These are phyloP conservation scores for Nicotiana sylvestris DNA, from an alignment of 257 asterid species.

Conservation along the genomic window DNA sequence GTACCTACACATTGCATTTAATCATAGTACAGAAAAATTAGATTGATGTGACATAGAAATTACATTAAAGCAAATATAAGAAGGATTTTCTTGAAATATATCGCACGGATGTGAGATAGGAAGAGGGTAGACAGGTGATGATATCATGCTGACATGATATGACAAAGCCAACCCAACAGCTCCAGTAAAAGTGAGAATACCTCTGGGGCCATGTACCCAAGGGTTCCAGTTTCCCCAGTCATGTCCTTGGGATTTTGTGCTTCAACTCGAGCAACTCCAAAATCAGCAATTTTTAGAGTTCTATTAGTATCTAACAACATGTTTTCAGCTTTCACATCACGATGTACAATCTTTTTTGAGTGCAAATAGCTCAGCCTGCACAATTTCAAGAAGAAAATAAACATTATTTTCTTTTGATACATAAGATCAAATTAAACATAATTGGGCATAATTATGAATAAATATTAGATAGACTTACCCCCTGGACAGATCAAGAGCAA, in stretches of 20 bases:
- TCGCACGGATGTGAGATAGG: too few species aligned
- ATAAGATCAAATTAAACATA: not conserved
- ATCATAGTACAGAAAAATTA: not conserved
- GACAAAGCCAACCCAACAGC: not conserved
- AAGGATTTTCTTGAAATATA: not conserved
- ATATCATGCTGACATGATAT: too few species aligned
- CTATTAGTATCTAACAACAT: slow-evolving; percentile 64
- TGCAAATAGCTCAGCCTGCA: slow-evolving; percentile 83
- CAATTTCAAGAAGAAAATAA: not conserved
- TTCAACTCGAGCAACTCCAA: slow-evolving; percentile 94
- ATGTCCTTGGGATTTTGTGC: slow-evolving; percentile 90
- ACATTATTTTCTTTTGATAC: too few species aligned
- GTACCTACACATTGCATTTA: slow-evolving; percentile 44
- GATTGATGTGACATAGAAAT: not conserved
- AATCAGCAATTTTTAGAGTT: slow-evolving; percentile 76
- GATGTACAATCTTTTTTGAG: slow-evolving; percentile 80
- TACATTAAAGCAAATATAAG: not conserved
- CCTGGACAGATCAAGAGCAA: slow-evolving; percentile 78
- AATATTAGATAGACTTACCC: slow-evolving; percentile 40
- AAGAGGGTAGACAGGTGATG: too few species aligned
- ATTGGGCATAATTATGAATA: not conserved
- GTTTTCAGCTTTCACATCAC: slow-evolving; percentile 94
- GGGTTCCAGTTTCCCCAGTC: slow-evolving; percentile 99
- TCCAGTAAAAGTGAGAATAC: slow-evolving; percentile 25
- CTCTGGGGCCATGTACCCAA: slow-evolving; percentile 99